Base-by-base conservation (phyloP, 2,329 filamentous ascomycete genomes). In the Penicillium sp. region DNA sequence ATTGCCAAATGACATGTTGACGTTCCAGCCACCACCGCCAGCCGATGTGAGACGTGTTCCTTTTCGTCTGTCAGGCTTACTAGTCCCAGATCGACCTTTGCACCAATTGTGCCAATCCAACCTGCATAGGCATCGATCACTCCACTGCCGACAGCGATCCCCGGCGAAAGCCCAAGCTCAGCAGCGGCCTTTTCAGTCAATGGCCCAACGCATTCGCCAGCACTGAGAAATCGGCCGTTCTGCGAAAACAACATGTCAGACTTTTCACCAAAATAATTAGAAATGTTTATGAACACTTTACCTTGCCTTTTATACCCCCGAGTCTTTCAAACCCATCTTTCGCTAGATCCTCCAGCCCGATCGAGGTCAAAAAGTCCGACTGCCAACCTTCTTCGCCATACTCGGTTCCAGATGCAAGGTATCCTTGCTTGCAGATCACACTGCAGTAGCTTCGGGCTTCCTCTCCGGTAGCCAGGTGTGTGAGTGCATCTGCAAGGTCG, bases 111-210 rank as follows among this genome's bases (percentile, higher is more conserved):
- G 58, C 94, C 94, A 64, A 99, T 94, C 94, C 94, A 99, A 61
- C 94, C 94, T 56, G 94, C 94, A 68, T 99, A 99, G 16, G 94
- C 94, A 72, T 99, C 94, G 69, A 99, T 99, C 60, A 99, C 94
- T 73, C 92, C 92, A 69, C 91, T 96, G 51, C 94, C 94, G 52
- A 99, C 89, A 18, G 94, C 91, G 64, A 96, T 94, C 34, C 92
- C 93, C 16, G 88, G 81, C 5, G 88, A 88, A 2, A 99, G 83
- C 7, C 94, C 93, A 55, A 99, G 86, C 61, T 97, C 90, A 43
- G 81, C 76, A n/a, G 89, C 91, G 6, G 94, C 92, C 68, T 89
- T 89, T 60, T 93, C 88, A 67, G 89, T 94, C n/a, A 99, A 81
- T 0, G 84, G 86, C 48, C 93, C 94, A 26, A 95, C 91, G 6